phyloP scores from a whole-genome alignment of 352 stramenopile genomes.

The Pythium graminicola region DNA sequence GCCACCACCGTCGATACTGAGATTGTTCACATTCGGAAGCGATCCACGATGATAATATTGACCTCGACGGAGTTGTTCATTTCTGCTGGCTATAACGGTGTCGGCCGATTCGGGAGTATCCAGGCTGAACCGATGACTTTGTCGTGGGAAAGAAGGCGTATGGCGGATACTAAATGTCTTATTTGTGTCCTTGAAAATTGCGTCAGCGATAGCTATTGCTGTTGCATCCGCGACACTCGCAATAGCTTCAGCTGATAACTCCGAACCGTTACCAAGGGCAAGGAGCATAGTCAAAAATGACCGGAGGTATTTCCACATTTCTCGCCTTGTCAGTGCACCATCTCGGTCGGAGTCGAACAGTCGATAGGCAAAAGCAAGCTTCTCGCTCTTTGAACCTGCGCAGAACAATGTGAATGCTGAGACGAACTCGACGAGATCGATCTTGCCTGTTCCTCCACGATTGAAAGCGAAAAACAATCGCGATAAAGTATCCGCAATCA shows the following conservation, averaged over 20 bases:
- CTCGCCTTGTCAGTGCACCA: slow-evolving; percentile 82
- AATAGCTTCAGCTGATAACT: slow-evolving; percentile 76
- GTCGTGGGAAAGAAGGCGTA: slow-evolving; percentile 22
- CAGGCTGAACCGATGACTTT: slow-evolving; percentile 50
- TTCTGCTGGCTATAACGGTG: slow-evolving; percentile 30
- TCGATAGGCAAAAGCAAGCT: slow-evolving; percentile 86
- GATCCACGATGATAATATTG: slow-evolving; percentile 70
- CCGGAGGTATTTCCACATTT: slow-evolving; percentile 90
- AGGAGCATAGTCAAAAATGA: slow-evolving; percentile 94
- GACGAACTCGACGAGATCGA: slow-evolving; percentile 88
- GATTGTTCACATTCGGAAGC: slow-evolving; percentile 47
- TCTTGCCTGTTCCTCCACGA: slow-evolving; percentile 72
- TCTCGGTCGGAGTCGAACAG: slow-evolving; percentile 91
- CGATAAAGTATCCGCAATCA: slow-evolving; percentile 66
- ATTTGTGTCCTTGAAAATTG: slow-evolving; percentile 78
- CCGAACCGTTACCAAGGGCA: slow-evolving; percentile 87
- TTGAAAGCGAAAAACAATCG: slow-evolving; percentile 86
- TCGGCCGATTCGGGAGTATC: slow-evolving; percentile 46
- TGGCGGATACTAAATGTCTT: slow-evolving; percentile 65
- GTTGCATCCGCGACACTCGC: slow-evolving; percentile 73
- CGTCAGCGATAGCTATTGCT: slow-evolving; percentile 74
- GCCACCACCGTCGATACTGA: slow-evolving; percentile 49
- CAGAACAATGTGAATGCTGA: slow-evolving; percentile 92
- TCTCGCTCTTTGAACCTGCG: slow-evolving; percentile 93
- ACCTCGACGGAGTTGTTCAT: slow-evolving; percentile 21